Percentiles rank a stretch among this genome's conserved stretches.
Conservation (phyloP, 2,329 filamentous ascomycete genomes). For the Proliferodiscus dingleyae region DNA sequence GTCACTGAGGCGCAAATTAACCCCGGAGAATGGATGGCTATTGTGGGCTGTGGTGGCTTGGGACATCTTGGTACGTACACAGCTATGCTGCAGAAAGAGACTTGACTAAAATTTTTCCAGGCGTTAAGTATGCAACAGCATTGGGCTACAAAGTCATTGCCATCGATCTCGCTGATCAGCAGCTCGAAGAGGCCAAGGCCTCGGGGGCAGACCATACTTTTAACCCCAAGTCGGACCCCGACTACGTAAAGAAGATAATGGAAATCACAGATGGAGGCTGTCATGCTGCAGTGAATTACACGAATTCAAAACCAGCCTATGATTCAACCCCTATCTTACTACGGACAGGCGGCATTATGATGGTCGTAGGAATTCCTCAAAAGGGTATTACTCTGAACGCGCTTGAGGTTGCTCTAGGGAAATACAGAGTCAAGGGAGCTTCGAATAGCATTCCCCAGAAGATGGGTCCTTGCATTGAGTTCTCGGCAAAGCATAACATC, state of each 20-base stretch:
- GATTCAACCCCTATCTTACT: slow-evolving; percentile 15
- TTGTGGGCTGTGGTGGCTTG: slow-evolving; percentile 19
- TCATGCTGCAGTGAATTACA: slow-evolving; percentile 19
- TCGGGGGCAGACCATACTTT: slow-evolving; percentile 15
- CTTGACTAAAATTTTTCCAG: slow-evolving; percentile 1
- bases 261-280: slow-evolving; percentile 17
- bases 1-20: slow-evolving; percentile 13
- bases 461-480: slow-evolving; percentile 18
- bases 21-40: slow-evolving; percentile 17
- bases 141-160: slow-evolving; percentile 19
- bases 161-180: slow-evolving; percentile 16
- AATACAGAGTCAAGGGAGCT: slow-evolving; percentile 14
- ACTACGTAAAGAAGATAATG: slow-evolving; percentile 17
- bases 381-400: slow-evolving; percentile 12
- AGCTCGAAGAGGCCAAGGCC: slow-evolving; percentile 15
- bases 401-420: slow-evolving; percentile 15
- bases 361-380: slow-evolving; percentile 19
- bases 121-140: slow-evolving; percentile 19
- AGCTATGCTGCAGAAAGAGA: neutral
- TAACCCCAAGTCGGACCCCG: slow-evolving; percentile 15
- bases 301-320: slow-evolving; percentile 13
- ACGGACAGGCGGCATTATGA: slow-evolving; percentile 15
- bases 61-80: slow-evolving; percentile 16
- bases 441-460: slow-evolving; percentile 15
- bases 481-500: slow-evolving; percentile 17